These are phyloP conservation scores for Andrographis paniculata DNA, from an alignment of 305 asterid species.

Conservation along the genomic window DNA sequence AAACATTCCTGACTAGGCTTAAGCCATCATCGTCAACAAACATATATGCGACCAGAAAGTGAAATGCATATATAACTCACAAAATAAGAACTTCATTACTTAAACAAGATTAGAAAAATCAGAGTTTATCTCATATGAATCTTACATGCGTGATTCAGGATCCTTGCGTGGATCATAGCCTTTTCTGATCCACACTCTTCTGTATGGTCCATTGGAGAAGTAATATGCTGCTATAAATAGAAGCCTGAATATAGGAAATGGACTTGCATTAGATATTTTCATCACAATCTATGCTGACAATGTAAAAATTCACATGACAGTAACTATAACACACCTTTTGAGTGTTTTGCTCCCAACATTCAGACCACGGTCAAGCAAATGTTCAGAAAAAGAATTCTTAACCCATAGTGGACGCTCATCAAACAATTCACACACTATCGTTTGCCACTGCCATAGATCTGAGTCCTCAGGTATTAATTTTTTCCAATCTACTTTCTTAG, in stretches of 20 bases:
- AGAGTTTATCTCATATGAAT: slow-evolving; percentile 11
- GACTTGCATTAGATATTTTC: slow-evolving; percentile 19
- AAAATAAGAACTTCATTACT: neutral
- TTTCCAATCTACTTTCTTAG: slow-evolving; percentile 90
- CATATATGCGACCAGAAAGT: neutral
- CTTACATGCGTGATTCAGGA: slow-evolving; percentile 90
- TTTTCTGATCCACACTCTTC: slow-evolving; percentile 81
- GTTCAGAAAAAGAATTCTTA: slow-evolving; percentile 60
- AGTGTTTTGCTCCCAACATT: slow-evolving; percentile 38
- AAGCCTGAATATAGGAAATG: slow-evolving; percentile 49
- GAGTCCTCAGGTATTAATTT: slow-evolving; percentile 48
- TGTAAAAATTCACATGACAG: slow-evolving; percentile 19
- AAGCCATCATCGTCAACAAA: too few species aligned
- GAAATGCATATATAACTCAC: neutral
- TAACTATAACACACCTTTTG: slow-evolving; percentile 43
- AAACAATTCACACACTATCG: slow-evolving; percentile 63
- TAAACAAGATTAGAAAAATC: slow-evolving; percentile 5
- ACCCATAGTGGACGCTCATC: slow-evolving; percentile 87
- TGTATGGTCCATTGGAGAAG: slow-evolving; percentile 85
- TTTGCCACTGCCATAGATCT: slow-evolving; percentile 72
- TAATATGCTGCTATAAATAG: slow-evolving; percentile 80
- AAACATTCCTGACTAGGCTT: too few species aligned
- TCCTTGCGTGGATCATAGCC: slow-evolving; percentile 98
- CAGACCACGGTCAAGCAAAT: slow-evolving; percentile 51
- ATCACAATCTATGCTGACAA: neutral